Percentiles rank a stretch among this genome's conserved stretches.
These are phyloP conservation scores for Rhododendron ovatum DNA, from an alignment of 148 eudicot genomes.

Conservation along the genomic window DNA sequence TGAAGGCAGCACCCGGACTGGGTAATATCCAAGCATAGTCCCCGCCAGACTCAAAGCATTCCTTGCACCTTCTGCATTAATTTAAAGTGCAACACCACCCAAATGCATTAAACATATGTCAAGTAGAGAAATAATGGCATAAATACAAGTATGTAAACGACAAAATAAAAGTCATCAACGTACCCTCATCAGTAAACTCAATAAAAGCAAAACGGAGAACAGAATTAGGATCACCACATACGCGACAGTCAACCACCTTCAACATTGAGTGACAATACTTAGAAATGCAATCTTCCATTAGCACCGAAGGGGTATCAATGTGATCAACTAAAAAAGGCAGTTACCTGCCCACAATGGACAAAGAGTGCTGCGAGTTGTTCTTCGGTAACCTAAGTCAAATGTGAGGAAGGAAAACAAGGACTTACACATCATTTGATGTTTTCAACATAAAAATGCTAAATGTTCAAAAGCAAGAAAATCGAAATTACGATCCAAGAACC, in stretches of 20 bases:
- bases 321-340: not conserved
- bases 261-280: conserved; percentile 10
- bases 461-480: conserved; percentile 4
- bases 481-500: not conserved
- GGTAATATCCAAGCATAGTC: conserved; percentile 73
- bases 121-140: not conserved
- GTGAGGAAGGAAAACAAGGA: not conserved
- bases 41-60: conserved; percentile 66
- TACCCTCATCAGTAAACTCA: conserved; percentile 81
- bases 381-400: conserved; percentile 55
- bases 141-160: not conserved
- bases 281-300: not conserved
- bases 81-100: not conserved
- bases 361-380: conserved; percentile 72
- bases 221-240: conserved; percentile 80
- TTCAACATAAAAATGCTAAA: not conserved
- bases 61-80: conserved; percentile 59
- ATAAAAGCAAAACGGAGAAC: conserved; percentile 78
- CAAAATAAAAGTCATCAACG: not conserved
- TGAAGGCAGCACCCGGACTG: conserved; percentile 72
- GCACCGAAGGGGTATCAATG: not conserved
- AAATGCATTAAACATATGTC: not conserved
- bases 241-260: conserved; percentile 82
- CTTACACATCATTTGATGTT: not conserved
- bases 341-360: conserved; percentile 68